phyloP scores from a whole-genome alignment of 805 yeast genomes.

The Tetrapisispora namnaoensis region DNA sequence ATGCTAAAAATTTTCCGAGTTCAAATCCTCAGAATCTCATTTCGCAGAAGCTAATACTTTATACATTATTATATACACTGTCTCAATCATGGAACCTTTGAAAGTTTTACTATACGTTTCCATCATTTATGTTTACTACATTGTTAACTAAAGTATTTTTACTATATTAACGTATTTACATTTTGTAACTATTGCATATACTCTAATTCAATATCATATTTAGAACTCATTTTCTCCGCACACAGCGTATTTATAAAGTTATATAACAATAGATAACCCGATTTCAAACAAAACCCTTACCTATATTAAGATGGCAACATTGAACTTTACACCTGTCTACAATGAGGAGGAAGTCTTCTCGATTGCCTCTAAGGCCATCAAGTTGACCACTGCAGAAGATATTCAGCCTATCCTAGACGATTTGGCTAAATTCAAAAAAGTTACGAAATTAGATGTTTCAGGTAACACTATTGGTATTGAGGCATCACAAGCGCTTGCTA shows the following conservation, averaged over 20 bases:
- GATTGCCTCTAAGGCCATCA: slow-evolving; percentile 63
- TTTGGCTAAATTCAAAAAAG: slow-evolving; percentile 31
- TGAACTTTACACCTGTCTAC: slow-evolving; percentile 34
- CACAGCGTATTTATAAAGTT: too few relatives aligned
- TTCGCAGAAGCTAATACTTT: neutral
- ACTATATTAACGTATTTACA: neutral
- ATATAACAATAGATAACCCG: too few relatives aligned
- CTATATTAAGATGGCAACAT: slow-evolving; percentile 37
- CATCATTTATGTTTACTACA: neutral
- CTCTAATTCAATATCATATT: neutral
- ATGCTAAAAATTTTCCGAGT: neutral
- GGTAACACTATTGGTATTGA: slow-evolving; percentile 94
- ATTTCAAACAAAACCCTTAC: too few relatives aligned
- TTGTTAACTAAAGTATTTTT: neutral
- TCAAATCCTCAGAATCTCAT: neutral
- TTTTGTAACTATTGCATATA: neutral
- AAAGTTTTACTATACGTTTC: slow-evolving; percentile 2
- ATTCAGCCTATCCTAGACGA: slow-evolving; percentile 60
- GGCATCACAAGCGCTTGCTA: slow-evolving; percentile 66
- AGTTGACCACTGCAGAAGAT: slow-evolving; percentile 63
- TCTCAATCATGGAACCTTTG: neutral
- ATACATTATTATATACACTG: neutral
- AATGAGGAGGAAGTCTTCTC: slow-evolving; percentile 44
- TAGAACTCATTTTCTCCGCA: too few relatives aligned
- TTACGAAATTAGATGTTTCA: slow-evolving; percentile 60